A percentile compares a stretch with the other conserved stretches of the same genome.
Conservation (phyloP, 352 stramenopile species). For the Phytophthora capsici region DNA sequence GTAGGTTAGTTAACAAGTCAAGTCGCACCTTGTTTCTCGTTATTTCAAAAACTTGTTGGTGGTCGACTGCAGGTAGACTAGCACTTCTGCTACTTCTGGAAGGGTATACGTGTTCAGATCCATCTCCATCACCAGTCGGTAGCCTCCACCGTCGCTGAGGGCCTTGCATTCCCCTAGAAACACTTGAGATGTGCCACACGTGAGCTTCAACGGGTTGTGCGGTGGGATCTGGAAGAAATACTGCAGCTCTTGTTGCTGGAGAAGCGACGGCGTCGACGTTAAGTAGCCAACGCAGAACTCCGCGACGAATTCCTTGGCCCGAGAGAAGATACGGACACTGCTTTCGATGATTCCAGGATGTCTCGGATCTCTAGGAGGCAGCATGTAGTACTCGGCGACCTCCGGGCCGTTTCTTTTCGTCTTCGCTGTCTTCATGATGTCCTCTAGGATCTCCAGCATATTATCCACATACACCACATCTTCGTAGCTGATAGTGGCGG, state of each 20-base stretch:
- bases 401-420: background rate
- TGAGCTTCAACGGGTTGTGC: slow-evolving; percentile 40
- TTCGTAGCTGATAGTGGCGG: background rate
- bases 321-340: slow-evolving; percentile 33
- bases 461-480: slow-evolving; percentile 20
- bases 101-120: slow-evolving; percentile 23
- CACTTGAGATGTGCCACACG: slow-evolving; percentile 19
- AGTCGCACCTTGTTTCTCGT: background rate
- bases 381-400: slow-evolving; percentile 33
- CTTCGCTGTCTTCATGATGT: slow-evolving; percentile 22
- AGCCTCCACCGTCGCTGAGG: slow-evolving; percentile 25
- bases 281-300: slow-evolving; percentile 41
- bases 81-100: slow-evolving; percentile 32
- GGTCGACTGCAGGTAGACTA: slow-evolving; percentile 36
- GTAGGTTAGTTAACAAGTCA: too few species aligned
- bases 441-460: slow-evolving; percentile 34
- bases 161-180: slow-evolving; percentile 28
- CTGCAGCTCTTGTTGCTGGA: slow-evolving; percentile 35
- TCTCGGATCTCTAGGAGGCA: slow-evolving; percentile 21
- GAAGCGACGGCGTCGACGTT: slow-evolving; percentile 12
- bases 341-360: slow-evolving; percentile 11
- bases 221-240: slow-evolving; percentile 44
- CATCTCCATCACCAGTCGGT: slow-evolving; percentile 33
- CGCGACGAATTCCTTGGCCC: slow-evolving; percentile 11
- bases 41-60: slow-evolving; percentile 24